Evolutionary conservation across 345 rosid genomes (phyloP).

Genomic region (Pistacia integerrima): DNA sequence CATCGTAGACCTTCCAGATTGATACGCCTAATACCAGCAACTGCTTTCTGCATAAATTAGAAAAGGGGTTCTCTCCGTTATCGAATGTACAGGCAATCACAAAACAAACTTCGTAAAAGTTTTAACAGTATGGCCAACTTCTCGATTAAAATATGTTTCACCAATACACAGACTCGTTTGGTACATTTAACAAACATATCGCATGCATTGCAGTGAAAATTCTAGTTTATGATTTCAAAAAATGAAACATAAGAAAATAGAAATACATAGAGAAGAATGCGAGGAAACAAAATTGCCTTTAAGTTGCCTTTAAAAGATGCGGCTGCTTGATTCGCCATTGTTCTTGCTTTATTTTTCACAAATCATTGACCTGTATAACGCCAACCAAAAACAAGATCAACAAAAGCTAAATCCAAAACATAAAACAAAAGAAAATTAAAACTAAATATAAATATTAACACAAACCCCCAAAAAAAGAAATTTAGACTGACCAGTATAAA

Average conservation of each 20-base stretch:
- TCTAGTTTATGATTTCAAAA: background rate
- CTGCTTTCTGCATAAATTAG: constrained; percentile 71
- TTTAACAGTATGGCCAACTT: background rate
- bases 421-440: background rate
- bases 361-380: constrained; percentile 17
- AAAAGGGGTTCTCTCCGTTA: background rate
- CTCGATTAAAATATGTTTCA: background rate
- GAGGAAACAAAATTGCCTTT: constrained; percentile 33
- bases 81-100: background rate
- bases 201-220: constrained; percentile 4
- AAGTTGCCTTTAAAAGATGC: constrained; percentile 50
- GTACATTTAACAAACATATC: constrained; percentile 34
- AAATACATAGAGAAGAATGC: background rate
- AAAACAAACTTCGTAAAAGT: background rate
- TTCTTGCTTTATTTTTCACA: background rate
- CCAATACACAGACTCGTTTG: background rate
- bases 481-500: background rate
- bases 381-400: background rate
- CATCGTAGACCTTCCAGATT: constrained; percentile 92
- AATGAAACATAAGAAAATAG: background rate
- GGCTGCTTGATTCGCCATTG: constrained; percentile 63
- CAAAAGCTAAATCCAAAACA: background rate
- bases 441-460: background rate
- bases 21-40: constrained; percentile 89
- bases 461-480: background rate